Conservation (phyloP, 208 protist species). For the Leishmania martiniquensis region DNA sequence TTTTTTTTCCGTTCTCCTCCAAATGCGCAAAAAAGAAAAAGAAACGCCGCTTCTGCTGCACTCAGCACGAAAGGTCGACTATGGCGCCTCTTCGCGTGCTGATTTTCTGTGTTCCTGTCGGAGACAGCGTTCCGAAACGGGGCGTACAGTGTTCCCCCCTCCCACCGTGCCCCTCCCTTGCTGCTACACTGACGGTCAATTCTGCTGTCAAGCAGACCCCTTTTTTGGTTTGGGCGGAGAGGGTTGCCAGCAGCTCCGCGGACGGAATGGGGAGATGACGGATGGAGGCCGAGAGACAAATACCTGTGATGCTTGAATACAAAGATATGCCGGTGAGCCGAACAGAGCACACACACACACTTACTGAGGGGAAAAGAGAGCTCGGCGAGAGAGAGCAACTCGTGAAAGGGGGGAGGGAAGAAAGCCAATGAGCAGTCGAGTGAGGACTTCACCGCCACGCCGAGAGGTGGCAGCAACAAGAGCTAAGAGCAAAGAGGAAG, state of each 20-base stretch:
- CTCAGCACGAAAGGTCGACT: neutral
- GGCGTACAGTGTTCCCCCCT: neutral
- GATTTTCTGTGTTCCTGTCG: conserved; percentile 10
- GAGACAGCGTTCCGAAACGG: too few relatives aligned
- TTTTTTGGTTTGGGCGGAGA: neutral
- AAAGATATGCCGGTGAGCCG: neutral
- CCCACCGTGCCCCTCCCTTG: neutral
- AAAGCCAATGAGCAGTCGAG: neutral
- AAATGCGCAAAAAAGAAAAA: neutral
- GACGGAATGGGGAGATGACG: neutral
- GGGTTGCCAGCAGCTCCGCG: too few relatives aligned
- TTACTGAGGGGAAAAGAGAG: neutral
- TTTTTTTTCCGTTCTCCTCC: neutral
- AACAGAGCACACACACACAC: neutral
- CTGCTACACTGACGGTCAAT: neutral
- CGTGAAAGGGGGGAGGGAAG: neutral
- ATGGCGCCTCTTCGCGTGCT: neutral
- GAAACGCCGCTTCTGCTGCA: neutral
- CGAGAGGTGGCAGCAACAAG: neutral
- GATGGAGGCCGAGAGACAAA: neutral
- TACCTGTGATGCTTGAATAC: too few relatives aligned
- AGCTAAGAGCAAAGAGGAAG: neutral
- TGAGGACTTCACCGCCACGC: neutral
- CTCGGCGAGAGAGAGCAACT: neutral
- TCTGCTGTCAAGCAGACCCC: neutral